Evolutionary conservation across 768 basidiomycete genomes (phyloP), one percentile per base, ranked within the genome.

Genomic region (Trametes cingulata): DNA sequence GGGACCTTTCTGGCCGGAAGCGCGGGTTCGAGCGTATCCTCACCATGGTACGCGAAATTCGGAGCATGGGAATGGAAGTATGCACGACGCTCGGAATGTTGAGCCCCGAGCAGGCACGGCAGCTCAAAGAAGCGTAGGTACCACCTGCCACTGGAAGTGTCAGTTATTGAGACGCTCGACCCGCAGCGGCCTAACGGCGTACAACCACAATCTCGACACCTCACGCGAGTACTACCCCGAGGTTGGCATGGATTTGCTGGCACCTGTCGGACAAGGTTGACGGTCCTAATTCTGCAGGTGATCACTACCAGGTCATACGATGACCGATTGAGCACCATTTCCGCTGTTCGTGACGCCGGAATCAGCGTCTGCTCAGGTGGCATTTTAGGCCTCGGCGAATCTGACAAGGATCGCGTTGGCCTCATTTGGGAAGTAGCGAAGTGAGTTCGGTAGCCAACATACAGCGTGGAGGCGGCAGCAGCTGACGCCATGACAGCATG

Each of bases 81-180:
- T 99, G 96, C 78, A 98, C 96, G 41, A 99, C 96, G 5, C 84
- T 99, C 29, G 96, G 96, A 46, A 98, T 99, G 96, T 81, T 99
- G 47, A 85, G 87, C 12, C 91, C 95, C 22, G 93, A 95, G 59
- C 96, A 99, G 75, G 96, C 96, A 24, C 79, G 79, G 63, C 88
- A 88, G 67, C 80, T 99, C 62, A 98, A 98, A 74, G 87, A 95
- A 77, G 96, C 96, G 91, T 92, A 73, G 65, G 88, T 76, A 22
- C 41, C 56, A 19, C 19, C 43, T 46, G 40, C 24, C 39, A 41
- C 29, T 48, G 29, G 64, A 27, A 29, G 35, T 27, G 25, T 42
- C 10, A 45, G 62, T 43, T 24, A 39, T 24, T 12, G 46, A 54
- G 52, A 41, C 66, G 52, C 43, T 25, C 53, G 24, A 52, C 47